These are phyloP conservation scores for Dactylellina cionopaga DNA, from an alignment of 2,329 filamentous ascomycete species.

Conservation along the genomic window DNA sequence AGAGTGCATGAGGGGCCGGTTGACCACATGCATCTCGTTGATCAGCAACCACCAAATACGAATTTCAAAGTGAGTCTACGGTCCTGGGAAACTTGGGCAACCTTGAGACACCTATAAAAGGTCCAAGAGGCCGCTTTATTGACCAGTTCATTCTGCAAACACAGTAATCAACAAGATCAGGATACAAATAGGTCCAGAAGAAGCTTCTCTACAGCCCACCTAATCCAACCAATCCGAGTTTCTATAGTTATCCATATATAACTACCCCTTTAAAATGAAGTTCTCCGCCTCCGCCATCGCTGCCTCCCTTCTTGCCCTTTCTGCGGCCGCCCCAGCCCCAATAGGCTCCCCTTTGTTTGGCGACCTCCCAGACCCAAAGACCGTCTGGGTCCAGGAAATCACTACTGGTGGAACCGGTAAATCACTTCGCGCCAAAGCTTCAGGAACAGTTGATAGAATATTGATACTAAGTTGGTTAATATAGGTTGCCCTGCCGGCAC, in stretches of 20 bases:
- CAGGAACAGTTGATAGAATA: too few species aligned
- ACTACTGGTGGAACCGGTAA: constrained; percentile 62
- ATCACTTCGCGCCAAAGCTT: not conserved
- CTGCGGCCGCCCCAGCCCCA: constrained; percentile 45
- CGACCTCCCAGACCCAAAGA: constrained; percentile 57
- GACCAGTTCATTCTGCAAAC: constrained; percentile 30
- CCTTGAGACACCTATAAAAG: constrained; percentile 42
- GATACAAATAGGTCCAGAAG: constrained; percentile 14
- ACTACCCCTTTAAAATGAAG: constrained; percentile 48
- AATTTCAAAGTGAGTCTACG: constrained; percentile 23
- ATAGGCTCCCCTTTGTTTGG: constrained; percentile 48
- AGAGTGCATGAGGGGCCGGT: constrained; percentile 10
- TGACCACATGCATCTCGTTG: constrained; percentile 31
- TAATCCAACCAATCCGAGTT: constrained; percentile 3
- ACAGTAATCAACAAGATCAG: constrained; percentile 23
- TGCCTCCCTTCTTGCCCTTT: constrained; percentile 54
- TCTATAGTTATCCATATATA: too few species aligned
- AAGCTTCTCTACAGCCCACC: too few species aligned
- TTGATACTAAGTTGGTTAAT: constrained; percentile 5
- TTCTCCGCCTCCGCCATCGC: constrained; percentile 54
- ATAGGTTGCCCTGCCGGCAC: constrained; percentile 64
- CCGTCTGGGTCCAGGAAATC: constrained; percentile 62
- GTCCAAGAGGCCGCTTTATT: constrained; percentile 27
- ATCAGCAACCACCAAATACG: constrained; percentile 41
- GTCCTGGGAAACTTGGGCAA: too few species aligned